Base-by-base conservation (phyloP, 83 land plant genomes). In the Diphasiastrum complanatum region DNA sequence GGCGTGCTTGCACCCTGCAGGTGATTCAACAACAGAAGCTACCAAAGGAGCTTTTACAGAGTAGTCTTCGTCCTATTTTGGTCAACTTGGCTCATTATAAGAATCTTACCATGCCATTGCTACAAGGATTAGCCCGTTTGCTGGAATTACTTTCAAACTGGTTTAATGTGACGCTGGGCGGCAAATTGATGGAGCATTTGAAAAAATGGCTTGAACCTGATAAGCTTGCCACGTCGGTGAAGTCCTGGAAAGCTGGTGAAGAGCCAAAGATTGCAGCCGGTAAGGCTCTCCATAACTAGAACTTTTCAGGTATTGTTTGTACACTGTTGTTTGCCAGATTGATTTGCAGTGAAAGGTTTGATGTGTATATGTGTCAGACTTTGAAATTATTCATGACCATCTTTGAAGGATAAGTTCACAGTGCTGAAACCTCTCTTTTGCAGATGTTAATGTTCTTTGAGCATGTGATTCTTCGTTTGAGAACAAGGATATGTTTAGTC, bases 261-360 rank as follows among this genome's bases (percentile, higher is more conserved):
- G 90, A 95, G 51, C 97, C 99, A 32, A 95, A 95, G 61, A 81
- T 95, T 65, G 99, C 99, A 33, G 99, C 97, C 60, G 99, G 99
- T 90, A 65, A 34, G 31, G 38, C 35, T 37, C 26, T 26, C 22
- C 63, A 2, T 63, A 2, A 41, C 22, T 58, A 4, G 35, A 12
- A 24, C 25, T 38, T 8, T 37, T 47, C 8, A 20, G 18, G 12
- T 36, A 26, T 47, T 35, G 29, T n/a, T 27, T 59, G 51, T 8
- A 8, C 55, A 29, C 0, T 27, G 18, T 28, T 62, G 37, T 27
- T 41, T 45, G 14, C 1, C n/a, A n/a, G n/a, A n/a, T n/a, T n/a
- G n/a, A n/a, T n/a, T n/a, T n/a, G n/a, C n/a, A n/a, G n/a, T n/a
- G n/a, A n/a, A n/a, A n/a, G n/a, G n/a, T n/a, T n/a, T n/a, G n/a